Conservation (phyloP, 345 rosid genomes). For the Cardamine resedifolia region DNA sequence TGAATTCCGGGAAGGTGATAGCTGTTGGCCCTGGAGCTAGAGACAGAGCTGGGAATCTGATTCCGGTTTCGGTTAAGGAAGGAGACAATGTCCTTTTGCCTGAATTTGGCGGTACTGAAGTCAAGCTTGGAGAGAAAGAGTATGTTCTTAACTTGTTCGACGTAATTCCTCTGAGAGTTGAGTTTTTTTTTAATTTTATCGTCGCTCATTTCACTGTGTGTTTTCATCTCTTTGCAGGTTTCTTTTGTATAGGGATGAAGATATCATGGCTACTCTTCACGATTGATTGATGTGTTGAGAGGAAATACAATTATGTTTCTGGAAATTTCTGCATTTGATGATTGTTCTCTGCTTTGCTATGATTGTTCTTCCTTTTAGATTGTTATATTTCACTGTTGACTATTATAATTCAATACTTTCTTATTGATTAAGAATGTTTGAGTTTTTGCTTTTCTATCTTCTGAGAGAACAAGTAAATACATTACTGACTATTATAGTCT, state of each 20-base stretch:
- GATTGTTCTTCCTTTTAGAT: background rate
- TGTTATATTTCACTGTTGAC: background rate
- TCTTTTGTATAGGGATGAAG: conserved; percentile 68
- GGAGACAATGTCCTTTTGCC: conserved; percentile 82
- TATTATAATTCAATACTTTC: background rate
- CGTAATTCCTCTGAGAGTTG: conserved; percentile 10
- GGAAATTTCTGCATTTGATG: background rate
- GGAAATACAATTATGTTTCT: background rate
- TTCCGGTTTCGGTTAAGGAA: conserved; percentile 70
- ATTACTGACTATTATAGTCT: conserved; percentile 6
- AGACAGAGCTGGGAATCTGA: conserved; percentile 56
- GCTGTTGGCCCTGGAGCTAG: conserved; percentile 78
- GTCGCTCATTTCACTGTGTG: background rate
- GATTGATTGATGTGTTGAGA: conserved; percentile 38
- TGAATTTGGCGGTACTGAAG: conserved; percentile 71
- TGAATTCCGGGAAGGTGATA: conserved; percentile 74
- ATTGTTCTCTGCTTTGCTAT: background rate
- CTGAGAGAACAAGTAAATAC: background rate
- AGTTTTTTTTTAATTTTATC: background rate
- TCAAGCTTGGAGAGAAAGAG: conserved; percentile 80
- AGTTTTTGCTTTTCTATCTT: background rate
- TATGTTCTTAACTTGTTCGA: conserved; percentile 36
- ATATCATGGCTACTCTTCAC: conserved; percentile 70
- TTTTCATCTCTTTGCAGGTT: conserved; percentile 45
- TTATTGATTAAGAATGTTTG: conserved; percentile 2